Percentiles rank a stretch among this genome's conserved stretches.
phyloP scores from a whole-genome alignment of 176 grass and related monocot species.

The Eleusine indica region DNA sequence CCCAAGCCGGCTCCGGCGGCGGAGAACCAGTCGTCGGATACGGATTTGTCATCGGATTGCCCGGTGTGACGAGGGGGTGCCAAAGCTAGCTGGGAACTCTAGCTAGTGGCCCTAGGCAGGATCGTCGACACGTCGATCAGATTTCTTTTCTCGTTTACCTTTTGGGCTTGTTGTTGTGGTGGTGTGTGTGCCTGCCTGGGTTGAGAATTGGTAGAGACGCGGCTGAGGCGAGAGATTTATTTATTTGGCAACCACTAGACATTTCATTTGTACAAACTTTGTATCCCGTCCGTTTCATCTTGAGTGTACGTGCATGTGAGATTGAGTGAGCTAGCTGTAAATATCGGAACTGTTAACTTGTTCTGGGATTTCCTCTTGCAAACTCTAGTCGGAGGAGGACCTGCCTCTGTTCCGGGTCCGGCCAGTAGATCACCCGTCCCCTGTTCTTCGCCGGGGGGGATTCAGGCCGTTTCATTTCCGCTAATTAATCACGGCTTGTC shows the following conservation, averaged over 20 bases:
- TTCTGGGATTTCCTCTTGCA: neutral
- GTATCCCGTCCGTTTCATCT: neutral
- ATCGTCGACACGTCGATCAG: neutral
- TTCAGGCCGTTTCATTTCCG: neutral
- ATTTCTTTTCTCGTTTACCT: neutral
- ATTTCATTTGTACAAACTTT: neutral
- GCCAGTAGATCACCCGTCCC: neutral
- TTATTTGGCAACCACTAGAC: neutral
- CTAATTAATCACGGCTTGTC: neutral
- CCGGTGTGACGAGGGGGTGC: neutral
- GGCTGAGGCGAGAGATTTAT: neutral
- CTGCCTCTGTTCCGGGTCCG: neutral
- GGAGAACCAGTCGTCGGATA: neutral
- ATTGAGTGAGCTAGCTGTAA: neutral
- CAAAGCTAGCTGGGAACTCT: neutral
- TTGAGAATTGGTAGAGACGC: neutral
- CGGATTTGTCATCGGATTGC: neutral
- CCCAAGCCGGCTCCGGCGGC: no score
- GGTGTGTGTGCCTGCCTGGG: neutral
- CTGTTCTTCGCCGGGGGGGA: neutral
- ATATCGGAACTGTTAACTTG: neutral
- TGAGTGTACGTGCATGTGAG: neutral
- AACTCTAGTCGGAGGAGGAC: neutral
- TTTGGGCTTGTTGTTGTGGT: neutral
- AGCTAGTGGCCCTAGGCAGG: neutral